Conservation (phyloP, 2,329 filamentous ascomycete species). For the Eurotiales sp. region DNA sequence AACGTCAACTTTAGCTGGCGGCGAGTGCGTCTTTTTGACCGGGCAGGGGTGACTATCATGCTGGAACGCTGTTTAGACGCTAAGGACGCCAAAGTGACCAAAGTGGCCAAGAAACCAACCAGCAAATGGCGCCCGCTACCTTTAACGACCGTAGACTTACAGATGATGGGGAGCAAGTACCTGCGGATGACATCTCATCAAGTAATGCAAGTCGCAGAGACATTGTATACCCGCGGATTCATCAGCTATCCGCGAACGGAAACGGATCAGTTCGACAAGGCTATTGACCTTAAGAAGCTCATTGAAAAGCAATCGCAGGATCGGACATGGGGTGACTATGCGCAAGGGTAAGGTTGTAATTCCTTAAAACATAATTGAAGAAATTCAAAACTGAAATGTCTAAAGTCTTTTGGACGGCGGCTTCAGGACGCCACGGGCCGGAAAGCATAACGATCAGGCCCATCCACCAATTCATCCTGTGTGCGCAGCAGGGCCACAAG, state of each 20-base stretch:
- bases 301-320: constrained; percentile 81
- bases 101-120: constrained; percentile 85
- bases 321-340: constrained; percentile 73
- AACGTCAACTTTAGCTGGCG: constrained; percentile 82
- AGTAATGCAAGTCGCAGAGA: constrained; percentile 84
- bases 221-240: constrained; percentile 87
- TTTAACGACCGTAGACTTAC: constrained; percentile 90
- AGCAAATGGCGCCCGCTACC: constrained; percentile 93
- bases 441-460: constrained; percentile 89
- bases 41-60: constrained; percentile 72
- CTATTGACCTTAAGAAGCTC: constrained; percentile 75
- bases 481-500: constrained; percentile 65
- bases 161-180: constrained; percentile 89
- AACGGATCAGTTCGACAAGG: constrained; percentile 90
- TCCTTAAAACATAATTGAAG: background rate
- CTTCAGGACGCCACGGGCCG: constrained; percentile 77
- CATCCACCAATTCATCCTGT: constrained; percentile 97
- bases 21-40: constrained; percentile 80
- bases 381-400: background rate
- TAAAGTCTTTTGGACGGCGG: constrained; percentile 67
- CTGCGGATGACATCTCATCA: constrained; percentile 86
- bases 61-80: constrained; percentile 80
- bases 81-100: constrained; percentile 73
- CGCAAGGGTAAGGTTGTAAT: constrained; percentile 52
- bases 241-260: constrained; percentile 98